phyloP scores from a whole-genome alignment of 2,329 filamentous ascomycete genomes.

The Aplosporella prunicola region DNA sequence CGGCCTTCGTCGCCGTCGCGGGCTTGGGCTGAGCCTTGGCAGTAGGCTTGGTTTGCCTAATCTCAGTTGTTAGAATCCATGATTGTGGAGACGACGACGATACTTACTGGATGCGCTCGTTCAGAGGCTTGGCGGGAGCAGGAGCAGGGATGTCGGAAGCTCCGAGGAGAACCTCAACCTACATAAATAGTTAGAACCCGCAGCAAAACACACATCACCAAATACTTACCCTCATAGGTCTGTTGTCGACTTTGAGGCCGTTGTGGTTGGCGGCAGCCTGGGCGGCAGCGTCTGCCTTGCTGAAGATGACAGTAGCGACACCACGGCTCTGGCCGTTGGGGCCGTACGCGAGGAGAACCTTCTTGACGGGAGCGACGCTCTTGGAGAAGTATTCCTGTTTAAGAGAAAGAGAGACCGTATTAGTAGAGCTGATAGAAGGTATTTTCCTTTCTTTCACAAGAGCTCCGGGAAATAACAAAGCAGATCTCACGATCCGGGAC shows the following conservation, averaged over 20 bases:
- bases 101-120: conserved; percentile 72
- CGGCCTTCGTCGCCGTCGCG: conserved; percentile 63
- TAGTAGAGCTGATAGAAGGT: conserved; percentile 49
- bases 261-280: conserved; percentile 80
- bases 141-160: conserved; percentile 61
- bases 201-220: neutral
- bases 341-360: conserved; percentile 84
- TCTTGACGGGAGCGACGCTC: conserved; percentile 83
- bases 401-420: conserved; percentile 50
- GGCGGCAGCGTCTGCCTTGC: conserved; percentile 67
- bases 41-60: conserved; percentile 57
- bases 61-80: conserved; percentile 21
- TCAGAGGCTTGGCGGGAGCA: conserved; percentile 61
- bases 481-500: no score
- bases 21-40: conserved; percentile 51
- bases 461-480: no score
- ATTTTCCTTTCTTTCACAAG: neutral
- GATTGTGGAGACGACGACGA: conserved; percentile 10
- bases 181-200: conserved; percentile 14
- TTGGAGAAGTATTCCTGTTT: conserved; percentile 91
- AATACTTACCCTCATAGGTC: conserved; percentile 73
- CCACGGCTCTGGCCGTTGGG: conserved; percentile 86
- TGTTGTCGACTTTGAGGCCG: conserved; percentile 79
- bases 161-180: conserved; percentile 88
- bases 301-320: conserved; percentile 82